phyloP scores from a whole-genome alignment of 345 rosid species.

The Eucalyptus shirleyi region DNA sequence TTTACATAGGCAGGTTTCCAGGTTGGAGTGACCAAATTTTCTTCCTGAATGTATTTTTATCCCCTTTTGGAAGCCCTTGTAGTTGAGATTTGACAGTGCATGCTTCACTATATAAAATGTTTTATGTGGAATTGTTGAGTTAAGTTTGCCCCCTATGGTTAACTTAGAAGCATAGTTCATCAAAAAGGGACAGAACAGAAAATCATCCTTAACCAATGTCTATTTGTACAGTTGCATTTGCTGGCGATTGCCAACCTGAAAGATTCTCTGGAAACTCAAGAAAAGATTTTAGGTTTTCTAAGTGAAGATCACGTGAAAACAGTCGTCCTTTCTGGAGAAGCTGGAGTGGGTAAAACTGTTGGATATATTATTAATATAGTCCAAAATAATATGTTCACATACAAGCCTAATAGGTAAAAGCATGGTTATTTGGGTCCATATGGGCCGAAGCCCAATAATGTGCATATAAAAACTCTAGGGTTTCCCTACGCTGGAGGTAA shows the following conservation, averaged over 20 bases:
- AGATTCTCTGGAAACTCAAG: background rate
- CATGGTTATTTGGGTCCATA: too few species aligned
- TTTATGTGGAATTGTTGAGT: background rate
- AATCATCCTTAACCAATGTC: background rate
- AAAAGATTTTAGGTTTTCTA: background rate
- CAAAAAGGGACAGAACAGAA: background rate
- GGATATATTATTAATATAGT: too few species aligned
- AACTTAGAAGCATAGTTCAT: background rate
- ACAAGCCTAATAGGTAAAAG: too few species aligned
- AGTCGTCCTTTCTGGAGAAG: background rate
- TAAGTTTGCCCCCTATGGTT: background rate
- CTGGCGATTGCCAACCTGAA: background rate
- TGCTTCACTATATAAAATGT: background rate
- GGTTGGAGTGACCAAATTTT: background rate
- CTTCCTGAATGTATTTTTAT: background rate
- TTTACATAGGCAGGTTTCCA: background rate
- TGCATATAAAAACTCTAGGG: too few species aligned
- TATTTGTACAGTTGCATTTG: background rate
- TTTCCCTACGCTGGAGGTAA: too few species aligned
- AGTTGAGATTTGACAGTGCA: background rate
- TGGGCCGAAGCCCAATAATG: too few species aligned
- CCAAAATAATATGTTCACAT: too few species aligned
- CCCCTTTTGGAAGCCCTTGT: background rate
- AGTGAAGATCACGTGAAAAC: background rate
- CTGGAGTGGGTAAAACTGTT: slow-evolving; percentile 4